Evolutionary conservation across 2,329 filamentous ascomycete genomes (phyloP).

Genomic region (Didymella exigua): DNA sequence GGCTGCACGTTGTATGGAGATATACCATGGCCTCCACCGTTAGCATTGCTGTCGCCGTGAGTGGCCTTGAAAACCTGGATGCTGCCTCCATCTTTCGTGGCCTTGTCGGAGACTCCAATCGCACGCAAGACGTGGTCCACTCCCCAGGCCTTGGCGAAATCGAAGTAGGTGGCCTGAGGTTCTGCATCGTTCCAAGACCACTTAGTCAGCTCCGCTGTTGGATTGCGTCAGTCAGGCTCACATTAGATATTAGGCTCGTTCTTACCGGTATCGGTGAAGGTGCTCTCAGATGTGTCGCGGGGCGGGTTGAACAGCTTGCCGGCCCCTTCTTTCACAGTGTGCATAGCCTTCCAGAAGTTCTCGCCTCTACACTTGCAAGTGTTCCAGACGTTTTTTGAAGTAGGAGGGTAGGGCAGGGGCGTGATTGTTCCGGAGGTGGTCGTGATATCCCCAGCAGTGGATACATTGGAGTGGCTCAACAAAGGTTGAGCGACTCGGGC

Average conservation of each 20-base stretch:
- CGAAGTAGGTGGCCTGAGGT: background rate
- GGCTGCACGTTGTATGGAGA: conserved; percentile 2
- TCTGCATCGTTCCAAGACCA: conserved; percentile 5
- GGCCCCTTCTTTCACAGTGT: background rate
- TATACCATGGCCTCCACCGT: conserved; percentile 2
- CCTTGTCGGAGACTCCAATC: conserved; percentile 8
- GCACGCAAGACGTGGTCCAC: conserved; percentile 6
- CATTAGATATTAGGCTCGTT: too few relatives aligned
- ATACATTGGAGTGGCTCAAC: background rate
- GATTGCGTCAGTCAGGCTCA: too few relatives aligned
- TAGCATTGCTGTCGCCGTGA: conserved; percentile 3
- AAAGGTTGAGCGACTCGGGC: background rate
- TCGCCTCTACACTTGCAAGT: conserved; percentile 10
- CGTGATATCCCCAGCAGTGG: background rate
- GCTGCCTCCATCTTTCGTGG: conserved; percentile 3
- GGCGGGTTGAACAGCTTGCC: conserved; percentile 8
- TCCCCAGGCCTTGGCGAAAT: conserved; percentile 3
- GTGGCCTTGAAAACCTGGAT: background rate
- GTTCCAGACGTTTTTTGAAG: background rate
- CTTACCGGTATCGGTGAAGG: background rate
- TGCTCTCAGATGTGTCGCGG: conserved; percentile 4
- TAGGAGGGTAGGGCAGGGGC: background rate
- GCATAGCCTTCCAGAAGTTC: conserved; percentile 10
- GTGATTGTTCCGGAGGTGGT: background rate
- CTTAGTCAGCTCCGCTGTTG: background rate